A percentile compares a stretch with the other conserved stretches of the same genome.
These are phyloP conservation scores for Mycena capillaripes DNA, from an alignment of 768 basidiomycete genomes.

Conservation along the genomic window DNA sequence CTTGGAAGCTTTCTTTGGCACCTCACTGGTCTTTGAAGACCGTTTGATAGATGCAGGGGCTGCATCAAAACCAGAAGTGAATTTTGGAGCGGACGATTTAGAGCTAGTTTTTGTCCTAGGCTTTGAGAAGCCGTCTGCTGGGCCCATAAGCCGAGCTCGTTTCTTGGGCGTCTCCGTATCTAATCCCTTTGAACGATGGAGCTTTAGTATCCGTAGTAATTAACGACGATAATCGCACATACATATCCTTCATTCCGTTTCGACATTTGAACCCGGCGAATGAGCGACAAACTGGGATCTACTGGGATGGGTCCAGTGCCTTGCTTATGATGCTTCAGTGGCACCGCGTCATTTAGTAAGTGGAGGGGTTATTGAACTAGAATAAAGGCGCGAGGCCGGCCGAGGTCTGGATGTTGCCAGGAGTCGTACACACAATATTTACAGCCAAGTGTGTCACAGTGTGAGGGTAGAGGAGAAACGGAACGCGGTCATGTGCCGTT, in stretches of 20 bases:
- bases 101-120: constrained; percentile 2
- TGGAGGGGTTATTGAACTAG: no score
- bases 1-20: neutral
- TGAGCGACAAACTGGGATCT: no score
- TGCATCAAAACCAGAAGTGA: constrained; percentile 26
- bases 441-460: no score
- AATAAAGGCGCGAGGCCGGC: no score
- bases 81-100: constrained; percentile 27
- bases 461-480: no score
- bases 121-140: constrained; percentile 33
- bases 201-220: neutral
- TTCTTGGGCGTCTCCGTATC: constrained; percentile 28
- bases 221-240: neutral
- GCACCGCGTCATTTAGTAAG: neutral
- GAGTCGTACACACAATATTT: no score
- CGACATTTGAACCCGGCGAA: constrained; percentile 18
- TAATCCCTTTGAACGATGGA: constrained; percentile 1
- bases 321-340: neutral
- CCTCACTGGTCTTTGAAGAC: constrained; percentile 3
- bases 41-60: constrained; percentile 5
- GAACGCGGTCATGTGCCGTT: no score
- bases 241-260: constrained; percentile 26
- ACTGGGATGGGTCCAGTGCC: no score
- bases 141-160: constrained; percentile 28
- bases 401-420: no score